These are phyloP conservation scores for Saprolegnia parasitica DNA, from an alignment of 352 stramenopile genomes.

Conservation along the genomic window DNA sequence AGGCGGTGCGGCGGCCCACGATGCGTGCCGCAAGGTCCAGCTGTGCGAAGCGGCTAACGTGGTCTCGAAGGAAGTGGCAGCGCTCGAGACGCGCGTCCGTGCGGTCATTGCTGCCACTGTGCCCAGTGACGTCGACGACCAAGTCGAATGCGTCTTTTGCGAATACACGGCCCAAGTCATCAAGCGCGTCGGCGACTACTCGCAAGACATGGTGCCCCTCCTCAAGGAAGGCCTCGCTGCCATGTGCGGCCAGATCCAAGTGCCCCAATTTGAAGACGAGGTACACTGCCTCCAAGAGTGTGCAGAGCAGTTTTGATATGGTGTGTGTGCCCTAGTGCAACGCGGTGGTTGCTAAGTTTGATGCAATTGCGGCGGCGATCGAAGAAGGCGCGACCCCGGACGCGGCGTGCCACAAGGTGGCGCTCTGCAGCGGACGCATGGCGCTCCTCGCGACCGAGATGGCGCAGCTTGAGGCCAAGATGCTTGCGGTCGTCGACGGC, in stretches of 20 bases:
- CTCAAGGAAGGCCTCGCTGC: conserved; percentile 35
- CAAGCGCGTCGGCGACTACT: conserved; percentile 5
- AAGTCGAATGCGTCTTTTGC: conserved; percentile 1
- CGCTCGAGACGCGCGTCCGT: neutral
- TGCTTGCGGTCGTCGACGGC: neutral
- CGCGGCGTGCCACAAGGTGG: conserved; percentile 49
- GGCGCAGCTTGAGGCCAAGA: neutral
- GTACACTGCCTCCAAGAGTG: no score
- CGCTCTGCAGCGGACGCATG: conserved; percentile 35
- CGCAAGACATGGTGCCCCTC: conserved; percentile 9
- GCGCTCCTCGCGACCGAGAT: neutral
- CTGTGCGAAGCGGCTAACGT: conserved; percentile 6
- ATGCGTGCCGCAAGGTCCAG: conserved; percentile 16
- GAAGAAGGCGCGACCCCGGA: conserved; percentile 52
- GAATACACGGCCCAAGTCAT: conserved; percentile 10
- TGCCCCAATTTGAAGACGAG: conserved; percentile 31
- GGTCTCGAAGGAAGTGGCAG: neutral
- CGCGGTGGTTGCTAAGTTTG: conserved; percentile 51
- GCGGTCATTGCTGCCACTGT: neutral
- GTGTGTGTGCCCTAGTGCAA: conserved; percentile 22
- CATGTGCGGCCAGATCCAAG: conserved; percentile 51
- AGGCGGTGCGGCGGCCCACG: neutral
- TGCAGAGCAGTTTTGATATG: no score
- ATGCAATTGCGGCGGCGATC: conserved; percentile 53
- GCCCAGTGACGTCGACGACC: neutral